Conservation (phyloP, 441 rosid species). For the Sinapis alba region DNA sequence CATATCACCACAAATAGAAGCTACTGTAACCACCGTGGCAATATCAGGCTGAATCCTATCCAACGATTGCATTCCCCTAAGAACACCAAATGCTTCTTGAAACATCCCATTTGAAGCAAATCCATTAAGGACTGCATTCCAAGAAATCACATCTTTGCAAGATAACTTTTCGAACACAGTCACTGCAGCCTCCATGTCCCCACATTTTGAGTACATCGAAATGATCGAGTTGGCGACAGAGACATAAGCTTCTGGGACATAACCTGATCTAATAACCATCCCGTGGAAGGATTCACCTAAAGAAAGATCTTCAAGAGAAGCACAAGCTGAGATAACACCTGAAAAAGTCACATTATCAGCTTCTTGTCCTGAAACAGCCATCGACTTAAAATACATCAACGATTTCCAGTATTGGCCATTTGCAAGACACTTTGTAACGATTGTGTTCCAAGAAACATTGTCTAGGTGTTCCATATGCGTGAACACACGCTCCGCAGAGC, state of each 20-base stretch:
- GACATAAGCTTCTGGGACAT: constrained; percentile 30
- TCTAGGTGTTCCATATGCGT: constrained; percentile 49
- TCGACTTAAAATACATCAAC: constrained; percentile 46
- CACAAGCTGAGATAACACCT: constrained; percentile 51
- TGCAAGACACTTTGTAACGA: constrained; percentile 53
- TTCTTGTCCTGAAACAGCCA: constrained; percentile 40
- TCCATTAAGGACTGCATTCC: constrained; percentile 60
- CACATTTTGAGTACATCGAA: constrained; percentile 50
- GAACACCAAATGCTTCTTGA: constrained; percentile 44
- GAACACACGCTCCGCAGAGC: constrained; percentile 25
- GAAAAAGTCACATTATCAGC: constrained; percentile 53
- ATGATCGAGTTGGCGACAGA: constrained; percentile 59
- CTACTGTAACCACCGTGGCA: constrained; percentile 43
- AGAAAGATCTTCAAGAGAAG: constrained; percentile 41
- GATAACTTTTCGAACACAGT: constrained; percentile 37
- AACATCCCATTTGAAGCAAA: constrained; percentile 47
- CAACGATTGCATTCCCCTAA: constrained; percentile 44
- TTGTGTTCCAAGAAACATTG: constrained; percentile 62
- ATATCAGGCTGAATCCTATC: constrained; percentile 43
- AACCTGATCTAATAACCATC: constrained; percentile 47
- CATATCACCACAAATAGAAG: constrained; percentile 44
- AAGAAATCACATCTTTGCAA: constrained; percentile 50
- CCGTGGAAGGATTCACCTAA: constrained; percentile 51
- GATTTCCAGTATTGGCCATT: constrained; percentile 45
- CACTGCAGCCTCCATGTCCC: constrained; percentile 44